Evolutionary conservation across 148 eudicot species (phyloP).

Genomic region (Silene latifolia): DNA sequence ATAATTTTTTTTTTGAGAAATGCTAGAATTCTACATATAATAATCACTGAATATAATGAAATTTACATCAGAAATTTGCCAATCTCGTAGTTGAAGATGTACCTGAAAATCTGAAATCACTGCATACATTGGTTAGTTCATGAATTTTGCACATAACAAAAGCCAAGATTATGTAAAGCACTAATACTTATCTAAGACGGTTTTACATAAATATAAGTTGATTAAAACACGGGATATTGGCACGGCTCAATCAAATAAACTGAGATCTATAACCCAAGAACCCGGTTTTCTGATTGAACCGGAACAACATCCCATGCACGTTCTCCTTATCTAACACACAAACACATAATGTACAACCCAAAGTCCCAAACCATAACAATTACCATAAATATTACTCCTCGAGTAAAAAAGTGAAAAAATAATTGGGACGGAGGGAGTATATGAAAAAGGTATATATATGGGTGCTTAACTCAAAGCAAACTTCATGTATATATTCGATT

Average conservation of each 20-base stretch:
- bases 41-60: background rate
- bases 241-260: conserved; percentile 41
- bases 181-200: too few species aligned
- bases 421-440: too few species aligned
- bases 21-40: too few species aligned
- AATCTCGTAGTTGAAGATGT: background rate
- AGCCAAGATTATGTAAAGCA: background rate
- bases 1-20: too few species aligned
- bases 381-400: background rate
- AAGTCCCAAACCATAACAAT: background rate
- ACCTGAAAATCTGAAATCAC: conserved; percentile 9
- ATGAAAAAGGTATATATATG: background rate
- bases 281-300: conserved; percentile 32
- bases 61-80: background rate
- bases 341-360: background rate
- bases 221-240: conserved; percentile 32
- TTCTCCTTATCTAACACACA: background rate
- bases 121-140: conserved; percentile 1
- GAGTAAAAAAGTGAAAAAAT: too few species aligned
- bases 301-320: conserved; percentile 34
- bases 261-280: conserved; percentile 12
- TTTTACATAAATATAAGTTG: too few species aligned
- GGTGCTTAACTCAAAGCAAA: background rate
- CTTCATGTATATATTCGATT: background rate
- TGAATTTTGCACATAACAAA: background rate